Percentiles rank a stretch among this genome's conserved stretches.
Conservation (phyloP, 2,329 filamentous ascomycete genomes). For the Stemphylium beticola region DNA sequence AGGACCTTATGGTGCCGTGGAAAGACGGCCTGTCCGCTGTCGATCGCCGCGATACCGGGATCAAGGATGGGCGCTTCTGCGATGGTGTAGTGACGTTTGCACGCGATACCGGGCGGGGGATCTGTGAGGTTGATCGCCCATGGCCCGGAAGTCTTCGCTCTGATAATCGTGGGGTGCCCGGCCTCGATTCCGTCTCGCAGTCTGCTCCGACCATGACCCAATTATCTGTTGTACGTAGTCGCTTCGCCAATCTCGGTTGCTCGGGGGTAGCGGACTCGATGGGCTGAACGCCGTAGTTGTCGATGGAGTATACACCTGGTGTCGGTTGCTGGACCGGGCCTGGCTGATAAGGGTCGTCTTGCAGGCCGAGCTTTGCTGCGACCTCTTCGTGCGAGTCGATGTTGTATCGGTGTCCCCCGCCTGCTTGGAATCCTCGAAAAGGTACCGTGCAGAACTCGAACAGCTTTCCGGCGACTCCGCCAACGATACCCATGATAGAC, state of each 20-base stretch:
- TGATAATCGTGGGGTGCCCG: constrained; percentile 47
- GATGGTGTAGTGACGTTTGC: constrained; percentile 24
- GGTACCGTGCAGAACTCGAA: constrained; percentile 81
- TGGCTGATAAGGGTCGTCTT: constrained; percentile 27
- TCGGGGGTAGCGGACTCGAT: constrained; percentile 53
- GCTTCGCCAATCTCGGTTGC: constrained; percentile 55
- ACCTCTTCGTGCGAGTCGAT: constrained; percentile 52
- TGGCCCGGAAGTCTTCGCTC: constrained; percentile 38
- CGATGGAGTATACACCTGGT: constrained; percentile 62
- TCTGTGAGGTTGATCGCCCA: constrained; percentile 39
- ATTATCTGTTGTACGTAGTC: constrained; percentile 55
- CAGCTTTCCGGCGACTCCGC: constrained; percentile 75
- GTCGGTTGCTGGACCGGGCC: constrained; percentile 48
- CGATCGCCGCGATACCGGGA: constrained; percentile 52
- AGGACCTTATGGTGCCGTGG: constrained; percentile 19
- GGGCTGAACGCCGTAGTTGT: constrained; percentile 55
- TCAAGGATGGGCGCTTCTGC: constrained; percentile 48
- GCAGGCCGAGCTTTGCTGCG: constrained; percentile 30
- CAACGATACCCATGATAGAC: constrained; percentile 65
- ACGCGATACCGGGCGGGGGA: constrained; percentile 42
- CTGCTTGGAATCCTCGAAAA: constrained; percentile 86
- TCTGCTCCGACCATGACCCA: constrained; percentile 57
- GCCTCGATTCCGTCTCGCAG: constrained; percentile 63
- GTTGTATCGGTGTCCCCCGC: constrained; percentile 75
- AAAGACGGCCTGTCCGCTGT: constrained; percentile 32